A percentile compares a stretch with the other conserved stretches of the same genome.
phyloP scores from a whole-genome alignment of 495 filamentous ascomycete genomes.

The Chlorociboria aeruginascens region DNA sequence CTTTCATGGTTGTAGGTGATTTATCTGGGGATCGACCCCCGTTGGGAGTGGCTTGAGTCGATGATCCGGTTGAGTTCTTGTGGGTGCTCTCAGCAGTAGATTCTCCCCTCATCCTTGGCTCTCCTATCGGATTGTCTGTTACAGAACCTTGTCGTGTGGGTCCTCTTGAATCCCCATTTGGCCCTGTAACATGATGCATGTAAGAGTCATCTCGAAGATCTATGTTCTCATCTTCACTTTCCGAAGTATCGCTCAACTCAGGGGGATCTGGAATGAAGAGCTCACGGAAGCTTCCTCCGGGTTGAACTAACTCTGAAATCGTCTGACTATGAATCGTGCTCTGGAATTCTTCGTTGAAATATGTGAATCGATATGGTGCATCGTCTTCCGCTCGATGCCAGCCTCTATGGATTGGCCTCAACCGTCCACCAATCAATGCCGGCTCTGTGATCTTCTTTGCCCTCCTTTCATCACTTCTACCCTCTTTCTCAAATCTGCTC shows the following conservation, averaged over 20 bases:
- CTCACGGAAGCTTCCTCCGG: constrained; percentile 69
- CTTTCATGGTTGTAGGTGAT: neutral
- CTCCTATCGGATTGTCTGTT: constrained; percentile 1
- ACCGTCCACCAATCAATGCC: constrained; percentile 73
- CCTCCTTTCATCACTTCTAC: constrained; percentile 71
- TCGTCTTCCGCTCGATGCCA: constrained; percentile 90
- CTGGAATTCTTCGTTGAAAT: constrained; percentile 94
- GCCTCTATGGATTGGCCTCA: constrained; percentile 64
- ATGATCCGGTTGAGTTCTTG: constrained; percentile 2
- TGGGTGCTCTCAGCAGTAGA: neutral
- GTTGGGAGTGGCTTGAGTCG: constrained; percentile 13
- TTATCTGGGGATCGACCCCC: constrained; percentile 9
- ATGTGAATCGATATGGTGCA: constrained; percentile 88
- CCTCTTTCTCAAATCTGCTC: constrained; percentile 84
- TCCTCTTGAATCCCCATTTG: constrained; percentile 14
- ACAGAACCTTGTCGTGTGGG: constrained; percentile 15
- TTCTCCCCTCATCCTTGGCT: neutral
- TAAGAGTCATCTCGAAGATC: constrained; percentile 18
- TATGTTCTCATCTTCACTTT: constrained; percentile 44
- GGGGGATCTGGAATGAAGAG: constrained; percentile 57
- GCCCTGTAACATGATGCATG: constrained; percentile 10
- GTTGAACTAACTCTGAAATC: constrained; percentile 81
- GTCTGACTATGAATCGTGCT: constrained; percentile 92
- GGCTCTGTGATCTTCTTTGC: constrained; percentile 90
- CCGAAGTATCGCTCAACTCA: constrained; percentile 40